Base-by-base conservation (phyloP, 129 eudicot genomes). In the Apium graveolens region DNA sequence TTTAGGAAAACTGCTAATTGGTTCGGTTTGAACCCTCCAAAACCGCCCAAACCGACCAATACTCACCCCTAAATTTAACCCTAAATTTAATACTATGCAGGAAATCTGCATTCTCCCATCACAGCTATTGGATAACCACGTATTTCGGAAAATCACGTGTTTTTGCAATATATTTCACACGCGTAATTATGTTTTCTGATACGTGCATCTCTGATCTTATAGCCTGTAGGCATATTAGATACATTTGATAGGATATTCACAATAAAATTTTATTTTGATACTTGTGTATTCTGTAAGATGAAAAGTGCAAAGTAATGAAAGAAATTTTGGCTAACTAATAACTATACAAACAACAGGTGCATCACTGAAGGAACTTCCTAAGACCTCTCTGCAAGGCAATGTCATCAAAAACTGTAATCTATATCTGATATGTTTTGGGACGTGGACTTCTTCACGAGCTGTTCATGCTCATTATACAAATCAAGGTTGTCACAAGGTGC, bases 401-500 rank as follows among this genome's bases (percentile, higher is more conserved):
- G 21, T 16, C 53, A 65, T 93, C 85, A 93, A 80, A 94, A 82
- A 82, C 88, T 88, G 80, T 94, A 91, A 88, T 94, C 98, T 72
- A 94, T 94, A 41, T 91, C 97, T 0, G 98, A 89, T 75, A 86
- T 81, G 77, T 88, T 94, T 68, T 88, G 96, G 5, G 91, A 85
- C 17, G 68, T 63, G 4, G 98, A 89, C 13, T 79, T 85, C 73
- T 79, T 88, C 37, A 94, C 91, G 45, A 94, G 90, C 16, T 17
- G 80, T 77, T 88, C 97, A 29, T 84, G 82, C 80, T 94, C 98
- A 48, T 94, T 92, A 42, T 94, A 91, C 60, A 94, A 81, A 80
- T 91, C 96, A 71, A 94, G 97, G 80, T 94, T 94, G 75, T 89
- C 96, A 31, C 98, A 94, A 7, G 98, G 97, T 60, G 90, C 87